phyloP scores from a whole-genome alignment of 164 flowering plant species.

The Chimonanthus praecox region DNA sequence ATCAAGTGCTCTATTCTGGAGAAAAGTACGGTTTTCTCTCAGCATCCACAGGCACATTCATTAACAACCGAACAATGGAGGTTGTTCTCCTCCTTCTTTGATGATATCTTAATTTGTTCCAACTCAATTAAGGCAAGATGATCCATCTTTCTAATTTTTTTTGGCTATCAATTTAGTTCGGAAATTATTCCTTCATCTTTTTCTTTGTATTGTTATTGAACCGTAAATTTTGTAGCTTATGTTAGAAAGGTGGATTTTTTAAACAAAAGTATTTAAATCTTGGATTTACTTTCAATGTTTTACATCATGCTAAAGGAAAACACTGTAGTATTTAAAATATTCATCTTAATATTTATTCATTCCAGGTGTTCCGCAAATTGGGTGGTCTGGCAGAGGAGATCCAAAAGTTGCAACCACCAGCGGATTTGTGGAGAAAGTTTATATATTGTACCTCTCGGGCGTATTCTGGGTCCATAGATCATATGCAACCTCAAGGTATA shows the following conservation, averaged over 20 bases:
- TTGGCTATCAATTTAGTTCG: background rate
- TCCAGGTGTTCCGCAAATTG: constrained; percentile 74
- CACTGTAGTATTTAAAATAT: background rate
- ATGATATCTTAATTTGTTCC: constrained; percentile 3
- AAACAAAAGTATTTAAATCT: background rate
- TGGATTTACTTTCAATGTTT: background rate
- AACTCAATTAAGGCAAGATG: constrained; percentile 1
- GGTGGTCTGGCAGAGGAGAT: constrained; percentile 84
- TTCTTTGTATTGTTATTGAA: background rate
- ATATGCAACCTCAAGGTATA: constrained; percentile 92
- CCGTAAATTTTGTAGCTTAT: background rate
- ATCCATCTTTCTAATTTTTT: constrained; percentile 1
- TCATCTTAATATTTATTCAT: background rate
- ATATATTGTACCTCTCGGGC: constrained; percentile 81
- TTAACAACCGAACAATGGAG: constrained; percentile 98
- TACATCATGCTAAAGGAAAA: background rate
- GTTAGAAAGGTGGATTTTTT: background rate
- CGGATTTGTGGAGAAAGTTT: constrained; percentile 88
- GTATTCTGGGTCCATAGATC: constrained; percentile 78
- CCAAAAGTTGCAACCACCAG: constrained; percentile 68
- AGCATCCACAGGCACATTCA: constrained; percentile 95
- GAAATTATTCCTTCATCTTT: background rate
- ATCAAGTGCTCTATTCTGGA: constrained; percentile 78
- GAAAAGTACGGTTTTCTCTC: constrained; percentile 58
- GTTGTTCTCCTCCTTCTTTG: constrained; percentile 26